These are phyloP conservation scores for Rhizophora apiculata DNA, from an alignment of 345 rosid species.

Conservation along the genomic window DNA sequence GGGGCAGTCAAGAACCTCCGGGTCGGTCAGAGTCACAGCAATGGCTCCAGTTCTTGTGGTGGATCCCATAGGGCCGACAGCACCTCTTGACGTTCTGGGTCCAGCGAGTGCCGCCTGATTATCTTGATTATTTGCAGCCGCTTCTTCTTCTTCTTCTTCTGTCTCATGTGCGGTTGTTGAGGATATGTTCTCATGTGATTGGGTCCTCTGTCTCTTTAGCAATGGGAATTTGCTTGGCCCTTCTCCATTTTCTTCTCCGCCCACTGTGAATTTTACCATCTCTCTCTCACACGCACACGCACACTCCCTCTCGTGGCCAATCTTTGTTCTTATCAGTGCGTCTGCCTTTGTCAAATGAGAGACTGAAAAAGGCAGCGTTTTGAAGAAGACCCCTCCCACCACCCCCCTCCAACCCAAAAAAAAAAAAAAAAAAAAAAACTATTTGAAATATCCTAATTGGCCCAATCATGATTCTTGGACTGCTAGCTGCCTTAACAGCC, in stretches of 20 bases:
- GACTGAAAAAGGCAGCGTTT: no score
- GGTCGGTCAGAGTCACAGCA: conserved; percentile 31
- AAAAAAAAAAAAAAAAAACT: no score
- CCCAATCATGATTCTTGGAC: no score
- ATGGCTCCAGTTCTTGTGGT: conserved; percentile 20
- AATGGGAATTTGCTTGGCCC: conserved; percentile 26
- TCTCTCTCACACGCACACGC: no score
- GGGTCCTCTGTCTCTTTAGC: conserved; percentile 22
- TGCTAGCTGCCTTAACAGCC: no score
- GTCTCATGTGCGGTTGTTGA: no score
- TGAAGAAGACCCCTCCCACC: no score
- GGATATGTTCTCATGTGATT: not conserved
- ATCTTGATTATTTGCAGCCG: not conserved
- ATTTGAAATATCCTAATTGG: no score
- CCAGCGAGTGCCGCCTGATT: not conserved
- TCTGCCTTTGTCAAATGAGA: no score
- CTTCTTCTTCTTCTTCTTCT: not conserved
- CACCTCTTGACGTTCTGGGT: not conserved
- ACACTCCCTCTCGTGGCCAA: no score
- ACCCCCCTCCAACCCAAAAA: no score
- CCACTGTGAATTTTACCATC: conserved; percentile 34
- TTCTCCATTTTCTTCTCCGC: conserved; percentile 27
- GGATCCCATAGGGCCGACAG: conserved; percentile 5
- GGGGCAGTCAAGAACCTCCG: conserved; percentile 48
- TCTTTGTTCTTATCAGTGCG: not conserved